Base-by-base conservation (phyloP, 345 rosid species). In the Nephelium lappaceum region DNA sequence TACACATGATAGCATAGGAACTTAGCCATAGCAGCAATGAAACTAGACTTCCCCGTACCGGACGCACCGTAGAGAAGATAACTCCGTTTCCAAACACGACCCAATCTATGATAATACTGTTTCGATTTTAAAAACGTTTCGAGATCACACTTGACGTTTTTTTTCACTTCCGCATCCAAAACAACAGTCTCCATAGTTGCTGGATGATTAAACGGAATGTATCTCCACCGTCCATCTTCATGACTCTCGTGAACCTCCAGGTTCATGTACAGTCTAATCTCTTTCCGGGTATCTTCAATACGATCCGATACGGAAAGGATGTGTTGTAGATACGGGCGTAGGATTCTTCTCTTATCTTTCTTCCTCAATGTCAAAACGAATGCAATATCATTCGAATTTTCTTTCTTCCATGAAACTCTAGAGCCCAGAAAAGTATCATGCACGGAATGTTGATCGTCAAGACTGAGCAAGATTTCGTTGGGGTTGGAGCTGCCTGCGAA, bases 61-160 rank as follows among this genome's bases (percentile, higher is more conserved):
- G 93, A 77, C 10, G 85, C 82, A 9, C 94, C 94, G 79, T 84
- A 79, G 71, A 92, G 85, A 27, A 92, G 85, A 80, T 89, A 92
- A 78, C 97, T 89, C 69, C 93, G 86, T 78, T 89, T 90, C 94
- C 97, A 92, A 47, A 81, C 86, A 39, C 91, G 94, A 39, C 97
- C 93, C 10, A 90, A 73, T 72, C 89, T 81, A 31, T 88, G 86
- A 64, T 90, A 92, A 71, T 85, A 90, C 81, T 90, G 91, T 76
- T 89, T 89, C 15, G 92, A 84, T 67, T 89, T 89, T 51, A 87
- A 81, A 82, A 90, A 92, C 12, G 76, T 25, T 55, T 92, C 94
- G 4, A 92, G 91, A 81, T 92, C 97, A 24, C 89, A 71, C 81
- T 79, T 89, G 61, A 90, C 76, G 74, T 83, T 92, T 65, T 47